Percentiles rank a stretch among this genome's conserved stretches.
Conservation (phyloP, 2,329 filamentous ascomycete species). For the Hymenoscyphus occultus region DNA sequence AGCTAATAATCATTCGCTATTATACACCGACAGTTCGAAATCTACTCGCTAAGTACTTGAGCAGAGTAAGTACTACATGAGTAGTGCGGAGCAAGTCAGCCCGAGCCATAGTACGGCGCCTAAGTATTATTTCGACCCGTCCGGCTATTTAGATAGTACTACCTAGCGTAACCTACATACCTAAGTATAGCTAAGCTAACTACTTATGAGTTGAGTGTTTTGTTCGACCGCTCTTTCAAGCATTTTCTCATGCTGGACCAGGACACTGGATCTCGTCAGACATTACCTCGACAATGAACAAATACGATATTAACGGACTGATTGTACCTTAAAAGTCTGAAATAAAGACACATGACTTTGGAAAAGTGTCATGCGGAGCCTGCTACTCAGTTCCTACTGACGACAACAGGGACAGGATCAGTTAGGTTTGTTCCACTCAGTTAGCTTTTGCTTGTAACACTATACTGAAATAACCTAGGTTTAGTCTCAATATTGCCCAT, state of each 20-base stretch:
- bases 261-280: slow-evolving; percentile 22
- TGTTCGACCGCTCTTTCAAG: no score
- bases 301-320: slow-evolving; percentile 19
- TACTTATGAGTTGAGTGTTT: no score
- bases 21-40: no score
- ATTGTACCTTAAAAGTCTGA: slow-evolving; percentile 17
- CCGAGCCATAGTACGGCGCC: no score
- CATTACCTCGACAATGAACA: slow-evolving; percentile 10
- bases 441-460: background rate
- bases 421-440: slow-evolving; percentile 16
- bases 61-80: no score
- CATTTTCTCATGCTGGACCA: slow-evolving; percentile 27
- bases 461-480: background rate
- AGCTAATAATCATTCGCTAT: no score
- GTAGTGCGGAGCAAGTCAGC: no score
- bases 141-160: no score
- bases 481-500: slow-evolving; percentile 26
- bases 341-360: slow-evolving; percentile 10
- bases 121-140: no score
- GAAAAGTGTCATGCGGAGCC: slow-evolving; percentile 16
- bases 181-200: no score
- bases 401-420: slow-evolving; percentile 25
- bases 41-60: no score
- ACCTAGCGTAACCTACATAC: no score
- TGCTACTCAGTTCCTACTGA: slow-evolving; percentile 19